These are phyloP conservation scores for Erysimum cheiri DNA, from an alignment of 441 rosid genomes.

Conservation along the genomic window DNA sequence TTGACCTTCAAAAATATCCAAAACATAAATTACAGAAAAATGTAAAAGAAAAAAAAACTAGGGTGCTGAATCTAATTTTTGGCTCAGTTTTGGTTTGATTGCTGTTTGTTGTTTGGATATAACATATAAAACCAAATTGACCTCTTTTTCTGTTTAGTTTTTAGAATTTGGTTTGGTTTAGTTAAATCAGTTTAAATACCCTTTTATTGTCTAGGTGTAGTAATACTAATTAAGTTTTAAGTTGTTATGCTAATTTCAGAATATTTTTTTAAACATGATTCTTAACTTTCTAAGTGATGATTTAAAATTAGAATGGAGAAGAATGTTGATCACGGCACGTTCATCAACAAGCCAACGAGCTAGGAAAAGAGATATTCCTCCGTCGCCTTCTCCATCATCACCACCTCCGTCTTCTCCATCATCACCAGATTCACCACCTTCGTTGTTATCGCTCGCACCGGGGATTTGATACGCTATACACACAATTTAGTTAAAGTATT, in stretches of 20 bases:
- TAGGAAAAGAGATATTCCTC: not conserved
- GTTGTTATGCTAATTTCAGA: not conserved
- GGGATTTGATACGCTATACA: not conserved
- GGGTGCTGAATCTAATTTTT: not conserved
- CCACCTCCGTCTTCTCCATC: conserved; percentile 8
- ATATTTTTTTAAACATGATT: not conserved
- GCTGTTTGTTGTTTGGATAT: not conserved
- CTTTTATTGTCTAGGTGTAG: too few species aligned
- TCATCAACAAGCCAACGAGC: not conserved
- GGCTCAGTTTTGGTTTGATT: not conserved
- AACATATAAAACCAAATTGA: not conserved
- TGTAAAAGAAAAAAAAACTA: not conserved
- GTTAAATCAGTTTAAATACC: too few species aligned
- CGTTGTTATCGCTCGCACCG: not conserved
- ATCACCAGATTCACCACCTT: conserved; percentile 11
- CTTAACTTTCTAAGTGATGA: not conserved
- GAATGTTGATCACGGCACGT: not conserved
- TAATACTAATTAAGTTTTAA: too few species aligned
- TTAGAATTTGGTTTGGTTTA: too few species aligned
- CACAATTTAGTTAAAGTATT: not conserved
- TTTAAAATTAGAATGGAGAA: conserved; percentile 11
- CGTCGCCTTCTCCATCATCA: conserved; percentile 11
- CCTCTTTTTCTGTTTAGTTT: too few species aligned
- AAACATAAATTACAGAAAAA: not conserved
- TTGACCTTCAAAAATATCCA: not conserved